Evolutionary conservation across 2,329 filamentous ascomycete species (phyloP).

Genomic region (Aspergillus sp.): DNA sequence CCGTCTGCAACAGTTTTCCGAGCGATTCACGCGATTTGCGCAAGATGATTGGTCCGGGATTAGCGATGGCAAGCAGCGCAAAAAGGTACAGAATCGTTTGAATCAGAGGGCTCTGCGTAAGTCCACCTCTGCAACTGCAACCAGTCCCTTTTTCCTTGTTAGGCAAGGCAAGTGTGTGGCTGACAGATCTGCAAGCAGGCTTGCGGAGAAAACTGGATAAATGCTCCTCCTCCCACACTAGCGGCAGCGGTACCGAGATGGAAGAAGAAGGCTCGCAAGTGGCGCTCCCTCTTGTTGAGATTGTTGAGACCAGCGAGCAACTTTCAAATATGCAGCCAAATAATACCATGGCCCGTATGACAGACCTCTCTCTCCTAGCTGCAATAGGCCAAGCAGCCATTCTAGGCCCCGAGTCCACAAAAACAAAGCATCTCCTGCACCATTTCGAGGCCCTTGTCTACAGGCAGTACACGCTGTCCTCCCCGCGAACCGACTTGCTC

Average conservation of each 20-base stretch:
- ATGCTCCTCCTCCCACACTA: neutral
- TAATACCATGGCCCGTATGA: neutral
- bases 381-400: constrained; percentile 3
- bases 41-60: constrained; percentile 16
- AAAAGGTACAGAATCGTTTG: constrained; percentile 11
- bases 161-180: neutral
- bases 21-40: neutral
- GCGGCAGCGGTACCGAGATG: neutral
- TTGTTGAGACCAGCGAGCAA: neutral
- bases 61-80: constrained; percentile 8
- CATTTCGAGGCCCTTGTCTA: neutral
- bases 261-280: neutral
- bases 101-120: constrained; percentile 14
- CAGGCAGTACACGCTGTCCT: constrained; percentile 7
- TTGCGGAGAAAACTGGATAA: neutral
- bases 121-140: neutral
- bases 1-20: constrained; percentile 1
- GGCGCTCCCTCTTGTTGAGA: neutral
- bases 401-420: neutral
- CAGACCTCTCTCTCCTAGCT: neutral
- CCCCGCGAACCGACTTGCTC: constrained; percentile 18
- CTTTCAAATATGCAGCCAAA: neutral
- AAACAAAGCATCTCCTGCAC: neutral
- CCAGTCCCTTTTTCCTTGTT: neutral
- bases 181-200: neutral